Evolutionary conservation across 768 basidiomycete genomes (phyloP).

Genomic region (Mycena rosella): DNA sequence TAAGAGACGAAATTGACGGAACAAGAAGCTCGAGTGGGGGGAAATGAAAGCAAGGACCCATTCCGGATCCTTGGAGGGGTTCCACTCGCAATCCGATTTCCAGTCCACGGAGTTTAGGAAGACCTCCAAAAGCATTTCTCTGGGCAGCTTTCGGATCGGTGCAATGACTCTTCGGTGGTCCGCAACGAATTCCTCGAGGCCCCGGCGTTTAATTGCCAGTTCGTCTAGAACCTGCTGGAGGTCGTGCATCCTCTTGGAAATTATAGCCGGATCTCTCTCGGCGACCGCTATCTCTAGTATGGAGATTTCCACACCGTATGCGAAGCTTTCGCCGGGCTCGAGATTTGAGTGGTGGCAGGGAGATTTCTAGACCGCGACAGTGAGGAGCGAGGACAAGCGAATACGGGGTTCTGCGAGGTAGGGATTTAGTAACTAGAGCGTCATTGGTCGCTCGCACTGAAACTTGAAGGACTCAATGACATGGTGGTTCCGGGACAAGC

Average conservation of each 20-base stretch:
- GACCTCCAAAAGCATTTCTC: constrained; percentile 13
- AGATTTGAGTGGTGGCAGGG: too few relatives aligned
- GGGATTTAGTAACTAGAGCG: too few relatives aligned
- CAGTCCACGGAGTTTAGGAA: background rate
- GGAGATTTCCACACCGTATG: too few relatives aligned
- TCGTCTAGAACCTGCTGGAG: background rate
- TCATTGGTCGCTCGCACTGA: too few relatives aligned
- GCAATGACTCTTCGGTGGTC: background rate
- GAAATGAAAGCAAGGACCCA: constrained; percentile 1
- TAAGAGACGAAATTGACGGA: background rate
- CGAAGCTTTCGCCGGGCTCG: too few relatives aligned
- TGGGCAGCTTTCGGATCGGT: background rate
- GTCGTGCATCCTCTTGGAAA: background rate
- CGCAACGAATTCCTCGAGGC: background rate
- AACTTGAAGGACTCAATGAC: too few relatives aligned
- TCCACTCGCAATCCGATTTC: background rate
- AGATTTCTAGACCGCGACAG: too few relatives aligned
- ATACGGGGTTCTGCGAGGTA: too few relatives aligned
- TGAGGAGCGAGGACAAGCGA: too few relatives aligned
- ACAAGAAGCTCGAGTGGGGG: background rate
- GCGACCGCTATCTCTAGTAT: too few relatives aligned
- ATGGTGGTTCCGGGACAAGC: too few relatives aligned
- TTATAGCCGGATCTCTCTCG: too few relatives aligned
- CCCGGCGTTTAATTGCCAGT: background rate
- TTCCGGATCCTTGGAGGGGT: background rate